Evolutionary conservation across 495 filamentous ascomycete genomes (phyloP).

Genomic region (Lasiosphaeria hispida): DNA sequence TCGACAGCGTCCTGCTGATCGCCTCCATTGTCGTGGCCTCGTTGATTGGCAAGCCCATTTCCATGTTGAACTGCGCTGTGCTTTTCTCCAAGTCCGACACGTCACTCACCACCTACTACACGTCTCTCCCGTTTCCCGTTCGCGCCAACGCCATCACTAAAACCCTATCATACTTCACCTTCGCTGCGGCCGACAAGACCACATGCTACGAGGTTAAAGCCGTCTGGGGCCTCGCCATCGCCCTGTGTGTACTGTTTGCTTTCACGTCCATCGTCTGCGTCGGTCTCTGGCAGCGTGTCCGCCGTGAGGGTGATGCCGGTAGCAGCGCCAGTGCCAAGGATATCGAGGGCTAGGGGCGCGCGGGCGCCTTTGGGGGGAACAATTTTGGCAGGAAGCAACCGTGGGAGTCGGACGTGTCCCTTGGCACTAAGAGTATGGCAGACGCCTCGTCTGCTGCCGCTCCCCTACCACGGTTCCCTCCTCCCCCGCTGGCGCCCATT

Average conservation of each 20-base stretch:
- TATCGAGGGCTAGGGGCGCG: constrained; percentile 45
- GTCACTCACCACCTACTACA: constrained; percentile 12
- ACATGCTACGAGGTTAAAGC: constrained; percentile 86
- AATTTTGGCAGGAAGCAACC: constrained; percentile 8
- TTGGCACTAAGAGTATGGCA: constrained; percentile 21
- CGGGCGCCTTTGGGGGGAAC: constrained; percentile 32
- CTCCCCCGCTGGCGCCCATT: constrained; percentile 33
- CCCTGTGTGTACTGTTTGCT: constrained; percentile 73
- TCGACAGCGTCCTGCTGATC: constrained; percentile 69
- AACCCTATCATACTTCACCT: constrained; percentile 22
- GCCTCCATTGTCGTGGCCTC: constrained; percentile 74
- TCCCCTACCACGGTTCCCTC: constrained; percentile 26
- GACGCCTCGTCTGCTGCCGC: constrained; percentile 1
- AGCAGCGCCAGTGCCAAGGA: constrained; percentile 28
- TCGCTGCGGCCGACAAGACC: constrained; percentile 48
- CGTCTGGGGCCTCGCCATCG: constrained; percentile 85
- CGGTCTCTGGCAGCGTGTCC: constrained; percentile 39
- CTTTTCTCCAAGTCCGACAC: constrained; percentile 29
- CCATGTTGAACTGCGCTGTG: constrained; percentile 68
- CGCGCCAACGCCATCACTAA: constrained; percentile 14
- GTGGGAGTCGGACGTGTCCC: constrained; percentile 26
- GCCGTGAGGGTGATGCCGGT: constrained; percentile 22
- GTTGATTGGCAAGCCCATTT: constrained; percentile 77
- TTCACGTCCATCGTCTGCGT: constrained; percentile 58
- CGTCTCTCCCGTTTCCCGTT: constrained; percentile 10